Base-by-base conservation (phyloP, 352 stramenopile genomes). In the Pythium aquatile region DNA sequence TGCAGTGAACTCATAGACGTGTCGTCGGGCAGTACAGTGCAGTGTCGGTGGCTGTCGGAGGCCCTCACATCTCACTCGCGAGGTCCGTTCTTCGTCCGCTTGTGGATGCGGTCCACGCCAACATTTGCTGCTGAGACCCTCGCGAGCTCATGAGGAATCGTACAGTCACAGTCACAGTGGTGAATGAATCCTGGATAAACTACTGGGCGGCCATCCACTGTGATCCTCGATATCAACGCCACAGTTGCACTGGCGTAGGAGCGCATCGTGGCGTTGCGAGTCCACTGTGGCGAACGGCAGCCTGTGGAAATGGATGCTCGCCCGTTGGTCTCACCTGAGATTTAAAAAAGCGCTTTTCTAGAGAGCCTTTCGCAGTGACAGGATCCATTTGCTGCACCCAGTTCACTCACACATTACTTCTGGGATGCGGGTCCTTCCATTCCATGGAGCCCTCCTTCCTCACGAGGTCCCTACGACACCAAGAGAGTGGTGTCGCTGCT, bases 71-170 rank as follows among this genome's bases (percentile, higher is more conserved):
- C 39, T 47, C 39, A 47, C 39, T 4, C 39, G 16, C 5, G 6
- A 47, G 14, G 39, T 47, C 39, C 39, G 39, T 47, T 47, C 39
- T 47, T 47, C 39, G 39, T 47, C 14, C 39, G 39, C 39, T 47
- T 24, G 39, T 47, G 39, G 39, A 16, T 24, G 39, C 3, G 17
- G 9, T 47, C 17, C 39, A 24, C 17, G 16, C 8, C 37, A 42
- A 17, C 2, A 42, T 2, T 35, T 42, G 37, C 37, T 17, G 37
- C 13, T 7, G 37, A 44, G 37, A 44, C 37, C 37, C 6, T 44
- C 37, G 9, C 37, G 37, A 42, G 35, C 10, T 3, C 8, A 14
- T 13, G 11, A 42, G 35, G 35, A 42, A 42, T 42, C 35, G 35
- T 11, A 42, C 6, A 11, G 35, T 11, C 7, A 2, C 35, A 11